Evolutionary conservation across 768 basidiomycete species (phyloP), one percentile per base, ranked within the genome.

Genomic region (Myochromella boudieri): DNA sequence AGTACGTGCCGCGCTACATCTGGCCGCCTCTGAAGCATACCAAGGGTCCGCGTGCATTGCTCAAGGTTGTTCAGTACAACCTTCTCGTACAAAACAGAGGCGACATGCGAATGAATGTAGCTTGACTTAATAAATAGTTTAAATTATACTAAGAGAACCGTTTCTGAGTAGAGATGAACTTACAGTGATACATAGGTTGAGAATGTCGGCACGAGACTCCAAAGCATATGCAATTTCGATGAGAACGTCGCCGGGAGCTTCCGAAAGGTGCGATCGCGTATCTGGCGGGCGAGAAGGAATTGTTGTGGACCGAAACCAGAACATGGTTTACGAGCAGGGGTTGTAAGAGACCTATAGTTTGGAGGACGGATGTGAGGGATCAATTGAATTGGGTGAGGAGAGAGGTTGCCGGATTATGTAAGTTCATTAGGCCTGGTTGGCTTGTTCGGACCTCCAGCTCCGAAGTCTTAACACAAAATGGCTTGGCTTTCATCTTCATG

Each of bases 1-100:
- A 76, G 77, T 31, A 89, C 77, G 58, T 89, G 87, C 17, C 86
- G 78, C 1, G 87, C 81, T 37, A 88, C 76, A 36, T 72, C 72
- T 1, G 76, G 76, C 7, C 70, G 69, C 11, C 60, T 61, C 46
- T 57, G 55, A 25, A 91, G 81, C 87, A 91, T 88, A 18, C 60
- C 59, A 28, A 90, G 73, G 0, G 88, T 90, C 10, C 62, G 57
- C n/a, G 61, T 58, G 55, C 84, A 88, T 72, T 90, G 87, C 22
- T 74, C 68, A 1, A 69, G 60, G 22, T 77, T 76, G 46, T 71
- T 68, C 36, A 90, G 69, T 21, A 70, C 66, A 41, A 90, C 80
- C 3, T 67, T 67, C 34, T 71, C 68, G 52, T 91, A 91, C 15
- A 91, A 74, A 0, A 77, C 68, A 0, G 84, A 69, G 11, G 78